Base-by-base conservation (phyloP, 2,329 filamentous ascomycete species). In the Alternaria sp. region DNA sequence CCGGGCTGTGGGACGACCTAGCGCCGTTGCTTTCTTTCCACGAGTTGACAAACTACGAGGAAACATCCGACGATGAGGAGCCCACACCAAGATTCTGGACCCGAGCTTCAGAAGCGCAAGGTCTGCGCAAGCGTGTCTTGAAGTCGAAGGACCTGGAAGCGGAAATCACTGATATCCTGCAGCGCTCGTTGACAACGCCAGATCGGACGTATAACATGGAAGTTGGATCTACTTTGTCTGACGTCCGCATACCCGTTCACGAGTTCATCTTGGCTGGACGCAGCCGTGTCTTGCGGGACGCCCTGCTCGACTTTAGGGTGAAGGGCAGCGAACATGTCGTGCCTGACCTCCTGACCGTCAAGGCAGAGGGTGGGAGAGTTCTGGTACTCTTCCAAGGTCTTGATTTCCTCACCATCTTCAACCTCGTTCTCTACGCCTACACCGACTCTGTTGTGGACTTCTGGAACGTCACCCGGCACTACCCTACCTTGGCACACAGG, bases 381-480 rank as follows among this genome's bases (percentile, higher is more conserved):
- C 76, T 89, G 9, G 72, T 97, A 20, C 85, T 86, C 0, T 89
- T 98, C 53, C 81, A 87, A 20, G 86, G 87, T 2, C 79, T 94
- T 12, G 93, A 97, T 73, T 84, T 95, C 38, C 82, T 96, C 34
- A 90, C 92, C 0, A 74, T 97, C 7, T 81, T 97, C 57, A 94
- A 97, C 68, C 69, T 98, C 9, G 86, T 91, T 1, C 82, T 94
- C 9, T 97, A 92, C 70, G 75, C 90, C 7, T 98, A 98, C 75
- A 89, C 89, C 6, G 95, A 98, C 73, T 84, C 83, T 4, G 81
- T 94, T 16, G 84, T 97, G 32, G 92, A 95, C 60, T 91, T 94
- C 18, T 98, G 95, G 95, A 91, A 94, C 66, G 89, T 91, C 63
- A 89, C 89, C 5, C 87, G 83, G 63, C 86, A 89, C 63, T 86